Conservation (phyloP, 148 eudicot genomes). For the Rhododendron mucronatum region DNA sequence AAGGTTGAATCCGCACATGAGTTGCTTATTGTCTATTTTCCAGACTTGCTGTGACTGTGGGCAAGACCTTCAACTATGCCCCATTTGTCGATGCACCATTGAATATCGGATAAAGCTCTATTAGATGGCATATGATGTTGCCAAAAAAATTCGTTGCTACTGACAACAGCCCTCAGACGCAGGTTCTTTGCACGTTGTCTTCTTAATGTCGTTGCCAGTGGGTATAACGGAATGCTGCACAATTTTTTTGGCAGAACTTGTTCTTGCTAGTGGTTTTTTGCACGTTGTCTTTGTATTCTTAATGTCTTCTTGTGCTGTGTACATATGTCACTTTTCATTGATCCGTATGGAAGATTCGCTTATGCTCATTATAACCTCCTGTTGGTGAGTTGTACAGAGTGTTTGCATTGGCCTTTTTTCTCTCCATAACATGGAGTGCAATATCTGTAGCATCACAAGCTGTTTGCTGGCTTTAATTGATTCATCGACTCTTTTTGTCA, state of each 20-base stretch:
- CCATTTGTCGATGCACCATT: conserved; percentile 18
- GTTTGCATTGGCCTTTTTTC: not conserved
- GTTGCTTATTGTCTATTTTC: conserved; percentile 2
- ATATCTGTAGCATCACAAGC: conserved; percentile 1
- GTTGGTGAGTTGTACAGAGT: not conserved
- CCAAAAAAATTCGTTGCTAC: not conserved
- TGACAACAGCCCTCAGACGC: not conserved
- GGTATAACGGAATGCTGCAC: not conserved
- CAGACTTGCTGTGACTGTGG: conserved; percentile 38
- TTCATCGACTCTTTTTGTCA: not conserved
- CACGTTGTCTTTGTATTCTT: too few relatives aligned
- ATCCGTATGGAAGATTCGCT: not conserved
- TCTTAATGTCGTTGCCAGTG: not conserved
- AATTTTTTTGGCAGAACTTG: not conserved
- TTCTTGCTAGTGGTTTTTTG: not conserved
- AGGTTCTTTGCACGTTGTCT: not conserved
- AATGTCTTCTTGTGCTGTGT: not conserved
- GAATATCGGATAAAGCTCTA: conserved; percentile 19
- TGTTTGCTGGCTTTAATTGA: not conserved
- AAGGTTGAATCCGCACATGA: not conserved
- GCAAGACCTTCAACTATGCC: conserved; percentile 14
- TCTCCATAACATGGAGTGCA: not conserved
- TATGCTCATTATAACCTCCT: not conserved
- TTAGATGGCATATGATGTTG: not conserved
- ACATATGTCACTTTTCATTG: not conserved